Evolutionary conservation across 305 asterid genomes (phyloP), one percentile per base, ranked within the genome.

Genomic region (Fraxinus baroniana): DNA sequence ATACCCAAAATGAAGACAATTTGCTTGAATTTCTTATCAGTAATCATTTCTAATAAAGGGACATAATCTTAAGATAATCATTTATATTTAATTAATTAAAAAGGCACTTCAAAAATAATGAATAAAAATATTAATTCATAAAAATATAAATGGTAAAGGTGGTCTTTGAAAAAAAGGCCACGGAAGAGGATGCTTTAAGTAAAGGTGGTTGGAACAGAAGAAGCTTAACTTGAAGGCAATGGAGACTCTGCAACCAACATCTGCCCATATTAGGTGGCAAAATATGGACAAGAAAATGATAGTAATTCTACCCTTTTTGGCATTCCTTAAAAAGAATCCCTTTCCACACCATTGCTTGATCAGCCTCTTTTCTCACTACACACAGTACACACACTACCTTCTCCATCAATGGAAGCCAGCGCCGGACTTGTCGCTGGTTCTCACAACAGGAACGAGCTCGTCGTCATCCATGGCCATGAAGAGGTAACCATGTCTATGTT

Each of bases 391-490:
- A 60, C 77, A 18, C 81, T 66, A 66, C 62, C 70, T 78, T 41
- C 71, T 10, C 79, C 88, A 35, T 80, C 82, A 75, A 95, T 96
- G 99, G 98, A 96, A 90, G 99, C 99, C 79, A 91, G 95, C 33
- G 99, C 99, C 0, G 99, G 99, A 76, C 95, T 96, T 15, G 99
- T 96, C 0, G 99, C 99, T 4, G 99, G 99, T 84, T 96, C 99
- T 35, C 99, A 96, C 83, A 96, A 94, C 89, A 97, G 98, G 88
- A 96, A 96, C 79, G 99, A 96, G 86, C 98, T 96, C 7, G 97
- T 96, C 3, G 99, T 96, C 90, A 96, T 96, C 85, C 99, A 94
- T 55, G 98, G 98, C 80, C 99, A 96, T 33, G 99, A 96, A 86
- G 99, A 96, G 98, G 99, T 96, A 86, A 17, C 3, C 79, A 41